Percentiles rank a stretch among this genome's conserved stretches.
These are phyloP conservation scores for Monosporascus sp. DNA, from an alignment of 2,329 filamentous ascomycete species.

Conservation along the genomic window DNA sequence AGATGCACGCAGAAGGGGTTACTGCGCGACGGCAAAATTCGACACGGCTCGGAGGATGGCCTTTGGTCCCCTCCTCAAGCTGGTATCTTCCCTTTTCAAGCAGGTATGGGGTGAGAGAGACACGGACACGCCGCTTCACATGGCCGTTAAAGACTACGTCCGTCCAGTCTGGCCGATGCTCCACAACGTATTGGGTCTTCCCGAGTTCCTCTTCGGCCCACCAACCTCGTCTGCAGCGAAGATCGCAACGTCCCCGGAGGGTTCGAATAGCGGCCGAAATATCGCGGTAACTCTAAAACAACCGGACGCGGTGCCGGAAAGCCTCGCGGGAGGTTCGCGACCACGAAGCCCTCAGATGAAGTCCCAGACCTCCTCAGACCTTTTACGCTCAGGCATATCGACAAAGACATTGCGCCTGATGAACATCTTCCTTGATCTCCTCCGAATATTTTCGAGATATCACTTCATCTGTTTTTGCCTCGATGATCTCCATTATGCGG, in stretches of 20 bases:
- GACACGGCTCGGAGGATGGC: slow-evolving; percentile 56
- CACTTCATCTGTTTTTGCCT: slow-evolving; percentile 86
- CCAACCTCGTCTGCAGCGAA: slow-evolving; percentile 33
- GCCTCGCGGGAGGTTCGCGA: slow-evolving; percentile 32
- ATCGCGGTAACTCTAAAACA: slow-evolving; percentile 32
- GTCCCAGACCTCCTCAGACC: slow-evolving; percentile 53
- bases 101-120: slow-evolving; percentile 64
- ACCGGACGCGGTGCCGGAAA: slow-evolving; percentile 46
- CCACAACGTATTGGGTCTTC: slow-evolving; percentile 56
- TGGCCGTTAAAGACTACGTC: slow-evolving; percentile 56
- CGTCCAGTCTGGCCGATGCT: slow-evolving; percentile 61
- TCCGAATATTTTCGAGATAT: slow-evolving; percentile 74
- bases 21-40: slow-evolving; percentile 63
- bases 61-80: slow-evolving; percentile 58
- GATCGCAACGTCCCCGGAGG: slow-evolving; percentile 32
- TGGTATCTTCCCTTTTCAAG: slow-evolving; percentile 62
- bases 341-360: slow-evolving; percentile 34
- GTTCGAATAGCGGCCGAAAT: slow-evolving; percentile 24
- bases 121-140: slow-evolving; percentile 60
- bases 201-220: slow-evolving; percentile 63
- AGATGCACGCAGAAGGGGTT: slow-evolving; percentile 57
- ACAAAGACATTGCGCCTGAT: slow-evolving; percentile 70
- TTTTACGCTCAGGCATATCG: slow-evolving; percentile 52
- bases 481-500: slow-evolving; percentile 87
- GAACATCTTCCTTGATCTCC: slow-evolving; percentile 82